Percentiles rank a stretch among this genome's conserved stretches.
These are phyloP conservation scores for Silene coronaria DNA, from an alignment of 179 eudicot genomes.

Conservation along the genomic window DNA sequence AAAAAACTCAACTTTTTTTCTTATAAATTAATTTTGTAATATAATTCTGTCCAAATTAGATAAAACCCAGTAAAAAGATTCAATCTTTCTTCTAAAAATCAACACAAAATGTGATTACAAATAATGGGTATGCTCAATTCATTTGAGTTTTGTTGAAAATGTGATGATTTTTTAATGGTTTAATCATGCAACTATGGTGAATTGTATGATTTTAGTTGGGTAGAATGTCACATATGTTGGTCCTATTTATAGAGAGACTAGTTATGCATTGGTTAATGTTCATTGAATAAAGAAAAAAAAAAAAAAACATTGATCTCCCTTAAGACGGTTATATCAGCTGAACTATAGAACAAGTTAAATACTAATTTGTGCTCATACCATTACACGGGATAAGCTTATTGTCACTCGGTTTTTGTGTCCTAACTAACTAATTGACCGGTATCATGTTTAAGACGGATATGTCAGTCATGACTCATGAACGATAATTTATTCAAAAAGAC, in stretches of 20 bases:
- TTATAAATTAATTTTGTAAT: too few relatives aligned
- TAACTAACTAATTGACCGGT: too few relatives aligned
- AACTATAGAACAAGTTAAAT: too few relatives aligned
- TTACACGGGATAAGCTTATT: too few relatives aligned
- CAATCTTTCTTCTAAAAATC: conserved; percentile 17
- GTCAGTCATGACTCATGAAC: too few relatives aligned
- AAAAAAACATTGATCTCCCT: too few relatives aligned
- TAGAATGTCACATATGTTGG: conserved; percentile 11
- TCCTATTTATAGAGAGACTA: conserved; percentile 28
- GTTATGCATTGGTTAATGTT: conserved; percentile 21
- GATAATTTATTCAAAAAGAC: neutral
- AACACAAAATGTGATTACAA: conserved; percentile 1
- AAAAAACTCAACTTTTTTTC: neutral
- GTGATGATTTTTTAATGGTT: neutral
- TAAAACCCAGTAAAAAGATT: conserved; percentile 22
- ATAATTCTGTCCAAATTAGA: neutral
- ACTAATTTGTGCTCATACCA: too few relatives aligned
- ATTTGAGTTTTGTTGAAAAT: conserved; percentile 8
- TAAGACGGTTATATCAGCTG: too few relatives aligned
- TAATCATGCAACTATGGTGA: neutral
- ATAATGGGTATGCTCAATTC: neutral
- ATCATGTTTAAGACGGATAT: neutral
- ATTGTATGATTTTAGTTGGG: conserved; percentile 16
- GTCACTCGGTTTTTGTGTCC: too few relatives aligned
- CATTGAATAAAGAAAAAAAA: neutral